Evolutionary conservation across 805 yeast species (phyloP), one percentile per base, ranked within the genome.

Genomic region (Lachancea sp.): DNA sequence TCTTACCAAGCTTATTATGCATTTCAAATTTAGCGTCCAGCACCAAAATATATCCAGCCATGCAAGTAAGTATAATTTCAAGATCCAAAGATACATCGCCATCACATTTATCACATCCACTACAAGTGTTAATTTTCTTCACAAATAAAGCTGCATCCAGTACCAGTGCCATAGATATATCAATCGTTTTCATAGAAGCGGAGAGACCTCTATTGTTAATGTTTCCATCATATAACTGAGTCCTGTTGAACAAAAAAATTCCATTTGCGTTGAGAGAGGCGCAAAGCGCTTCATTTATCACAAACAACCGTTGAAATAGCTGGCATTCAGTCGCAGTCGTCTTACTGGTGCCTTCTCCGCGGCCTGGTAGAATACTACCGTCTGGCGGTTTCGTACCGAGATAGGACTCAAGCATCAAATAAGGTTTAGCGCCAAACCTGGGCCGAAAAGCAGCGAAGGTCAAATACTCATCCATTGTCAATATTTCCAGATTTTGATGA

Each of bases 241-340:
- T 40, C 12, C 51, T 41, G 40, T 56, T 47, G 8, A 54, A 34
- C 15, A 56, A 32, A n/a, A 57, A 20, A 12, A 57, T 34, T 4
- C 62, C 63, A 28, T 43, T 37, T 4, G 44, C 38, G 31, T 55
- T 60, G 11, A 56, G 23, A 18, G 55, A 48, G 36, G 54, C 30
- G 31, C 49, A 46, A 3, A 54, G 38, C 2, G 45, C 34, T n/a
- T 50, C 51, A 7, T 54, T 46, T n/a, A 57, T 32, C 43, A 50
- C 45, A 33, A 49, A 56, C 18, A 57, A n/a, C 34, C 52, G 50
- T 38, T 55, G 51, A 33, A 54, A 56, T 1, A 54, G 50, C 5
- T 52, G n/a, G n/a, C n/a, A n/a, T n/a, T n/a, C n/a, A n/a, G n/a
- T n/a, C n/a, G n/a, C 30, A 28, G 17, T 15, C 16, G 30, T 28